Evolutionary conservation across 257 asterid species (phyloP), one percentile per base, ranked within the genome.

Genomic region (Solanum sejunctum): DNA sequence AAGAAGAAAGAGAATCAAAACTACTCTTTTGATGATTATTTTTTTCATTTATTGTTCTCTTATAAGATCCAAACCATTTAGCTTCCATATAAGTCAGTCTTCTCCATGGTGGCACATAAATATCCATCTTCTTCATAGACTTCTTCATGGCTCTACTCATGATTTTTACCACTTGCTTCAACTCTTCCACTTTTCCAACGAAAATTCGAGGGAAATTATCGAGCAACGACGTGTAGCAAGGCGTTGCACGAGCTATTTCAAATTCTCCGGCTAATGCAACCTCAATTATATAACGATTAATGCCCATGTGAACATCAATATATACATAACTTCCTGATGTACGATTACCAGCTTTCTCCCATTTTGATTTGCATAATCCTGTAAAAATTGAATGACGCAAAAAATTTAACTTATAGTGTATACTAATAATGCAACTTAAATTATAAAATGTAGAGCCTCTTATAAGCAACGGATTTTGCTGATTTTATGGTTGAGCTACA

Each of bases 91-190:
- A 94, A 13, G 88, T 83, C 1, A 85, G 83, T 83, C 97, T 90
- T 69, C 98, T 93, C 99, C 99, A 96, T 10, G 99, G 98, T n/a
- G 99, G 95, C 86, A 94, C 86, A 20, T 60, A 85, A 12, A 96
- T 85, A 10, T 86, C 92, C 5, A 69, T 87, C n/a, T 84, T 86
- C 84, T 84, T 91, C 98, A 96, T 86, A 8, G 98, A 95, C 86
- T 87, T 90, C 71, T 88, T 88, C 1, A 93, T 87, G 0, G 95
- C 94, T 12, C 36, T 86, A 86, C 93, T 91, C 99, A 96, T 96
- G 6, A 87, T 36, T 84, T 75, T 92, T 43, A 88, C 89, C 9
- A 96, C 82, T 81, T 93, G 87, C 79, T 91, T 94, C 71, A 93
- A 81, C 20, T 93, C 93, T 3, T 89, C 93, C 0, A 85, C 84